Evolutionary conservation across 2,329 filamentous ascomycete species (phyloP).

Genomic region (Claviceps arundinis): DNA sequence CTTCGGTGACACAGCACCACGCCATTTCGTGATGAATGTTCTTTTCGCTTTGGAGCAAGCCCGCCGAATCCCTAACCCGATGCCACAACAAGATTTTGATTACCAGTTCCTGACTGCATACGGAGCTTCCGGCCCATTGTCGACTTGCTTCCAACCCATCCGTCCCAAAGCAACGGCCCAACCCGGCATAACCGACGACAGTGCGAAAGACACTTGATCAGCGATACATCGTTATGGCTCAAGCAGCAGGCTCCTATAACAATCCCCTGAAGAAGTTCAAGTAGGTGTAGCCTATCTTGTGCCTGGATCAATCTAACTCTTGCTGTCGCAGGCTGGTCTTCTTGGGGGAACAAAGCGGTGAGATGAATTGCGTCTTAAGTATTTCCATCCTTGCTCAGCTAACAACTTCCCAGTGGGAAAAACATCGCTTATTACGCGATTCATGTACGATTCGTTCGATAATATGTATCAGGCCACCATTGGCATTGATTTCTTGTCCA

Average conservation of each 20-base stretch:
- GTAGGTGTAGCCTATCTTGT: constrained; percentile 32
- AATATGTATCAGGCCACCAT: constrained; percentile 99
- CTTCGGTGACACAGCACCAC: not conserved
- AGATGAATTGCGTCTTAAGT: constrained; percentile 17
- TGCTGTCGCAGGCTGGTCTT: constrained; percentile 65
- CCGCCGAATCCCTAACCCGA: not conserved
- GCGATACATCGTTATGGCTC: constrained; percentile 52
- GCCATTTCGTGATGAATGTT: not conserved
- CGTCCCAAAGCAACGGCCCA: not conserved
- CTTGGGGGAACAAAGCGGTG: constrained; percentile 96
- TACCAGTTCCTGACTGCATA: not conserved
- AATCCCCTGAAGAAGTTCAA: constrained; percentile 99
- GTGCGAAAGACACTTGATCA: not conserved
- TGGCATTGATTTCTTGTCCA: constrained; percentile 97
- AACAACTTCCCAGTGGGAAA: constrained; percentile 63
- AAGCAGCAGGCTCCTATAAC: constrained; percentile 77
- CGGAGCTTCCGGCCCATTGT: not conserved
- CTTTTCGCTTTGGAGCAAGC: not conserved
- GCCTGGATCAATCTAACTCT: not conserved
- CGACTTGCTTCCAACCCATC: not conserved
- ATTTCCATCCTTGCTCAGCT: constrained; percentile 8
- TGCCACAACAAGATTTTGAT: not conserved
- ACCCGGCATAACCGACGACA: not conserved
- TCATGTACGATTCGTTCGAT: constrained; percentile 99
- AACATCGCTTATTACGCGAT: constrained; percentile 94